Conservation (phyloP, 2,329 filamentous ascomycete genomes). For the Trichoderma endophyticum region DNA sequence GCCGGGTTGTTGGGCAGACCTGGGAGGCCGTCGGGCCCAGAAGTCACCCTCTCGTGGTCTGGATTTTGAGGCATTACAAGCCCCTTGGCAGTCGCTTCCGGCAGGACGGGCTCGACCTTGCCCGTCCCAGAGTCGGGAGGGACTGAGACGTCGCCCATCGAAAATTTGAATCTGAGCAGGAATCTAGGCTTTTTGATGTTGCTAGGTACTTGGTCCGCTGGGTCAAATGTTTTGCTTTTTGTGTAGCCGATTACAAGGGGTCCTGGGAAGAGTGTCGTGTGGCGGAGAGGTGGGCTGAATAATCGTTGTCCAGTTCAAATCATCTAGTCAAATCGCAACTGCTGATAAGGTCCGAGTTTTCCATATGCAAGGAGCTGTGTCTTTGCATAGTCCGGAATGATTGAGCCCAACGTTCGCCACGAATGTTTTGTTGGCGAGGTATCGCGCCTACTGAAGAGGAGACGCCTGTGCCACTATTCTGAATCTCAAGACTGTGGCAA, state of each 20-base stretch:
- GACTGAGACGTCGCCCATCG: constrained; percentile 37
- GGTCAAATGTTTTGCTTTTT: not conserved
- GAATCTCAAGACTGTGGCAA: constrained; percentile 2
- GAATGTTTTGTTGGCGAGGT: not conserved
- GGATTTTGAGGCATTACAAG: not conserved
- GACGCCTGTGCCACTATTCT: not conserved
- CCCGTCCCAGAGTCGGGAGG: constrained; percentile 22
- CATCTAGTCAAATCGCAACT: constrained; percentile 1
- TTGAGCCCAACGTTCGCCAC: constrained; percentile 1
- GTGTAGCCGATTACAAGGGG: constrained; percentile 4
- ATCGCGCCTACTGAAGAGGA: not conserved
- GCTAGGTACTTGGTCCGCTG: not conserved
- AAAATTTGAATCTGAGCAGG: constrained; percentile 9
- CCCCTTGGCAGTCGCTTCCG: constrained; percentile 14
- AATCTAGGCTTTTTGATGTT: not conserved
- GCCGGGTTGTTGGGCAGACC: not conserved
- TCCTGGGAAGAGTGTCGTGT: not conserved
- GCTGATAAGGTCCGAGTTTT: not conserved
- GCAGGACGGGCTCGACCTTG: constrained; percentile 21
- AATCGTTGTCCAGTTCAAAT: not conserved
- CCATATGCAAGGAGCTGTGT: constrained; percentile 4
- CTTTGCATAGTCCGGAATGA: not conserved
- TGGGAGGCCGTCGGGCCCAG: not conserved
- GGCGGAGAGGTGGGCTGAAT: not conserved
- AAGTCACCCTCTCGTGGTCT: not conserved